Conservation (phyloP, 78 protist genomes). For the Speleostelium caveatum region DNA sequence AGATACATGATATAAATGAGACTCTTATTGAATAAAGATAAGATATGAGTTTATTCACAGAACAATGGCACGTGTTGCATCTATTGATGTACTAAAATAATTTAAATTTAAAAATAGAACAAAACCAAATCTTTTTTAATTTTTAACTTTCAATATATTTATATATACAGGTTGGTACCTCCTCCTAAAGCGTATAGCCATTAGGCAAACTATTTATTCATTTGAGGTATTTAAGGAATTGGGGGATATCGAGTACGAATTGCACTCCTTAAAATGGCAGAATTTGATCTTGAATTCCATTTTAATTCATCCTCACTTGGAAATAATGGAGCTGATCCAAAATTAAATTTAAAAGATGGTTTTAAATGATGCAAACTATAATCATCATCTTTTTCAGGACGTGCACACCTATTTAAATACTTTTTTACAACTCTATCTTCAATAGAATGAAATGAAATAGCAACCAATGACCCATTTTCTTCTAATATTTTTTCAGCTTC, state of each 20-base stretch:
- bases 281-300: constrained; percentile 65
- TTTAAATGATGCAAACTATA: background rate
- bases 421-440: constrained; percentile 65
- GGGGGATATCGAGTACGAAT: constrained; percentile 6
- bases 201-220: no score
- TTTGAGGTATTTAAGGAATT: background rate
- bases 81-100: no score
- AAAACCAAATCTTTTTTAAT: no score
- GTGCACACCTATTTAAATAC: background rate
- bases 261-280: constrained; percentile 49
- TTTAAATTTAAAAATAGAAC: no score
- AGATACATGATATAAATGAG: no score
- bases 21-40: no score
- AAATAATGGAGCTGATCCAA: constrained; percentile 4
- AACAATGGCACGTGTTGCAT: no score
- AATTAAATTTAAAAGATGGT: constrained; percentile 2
- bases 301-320: constrained; percentile 32
- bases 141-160: no score
- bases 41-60: no score
- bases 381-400: background rate
- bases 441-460: constrained; percentile 69
- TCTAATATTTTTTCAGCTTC: constrained; percentile 38
- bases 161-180: no score
- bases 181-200: no score
- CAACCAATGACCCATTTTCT: constrained; percentile 4